phyloP scores from a whole-genome alignment of 768 basidiomycete genomes.

The Mycena capillaripes region DNA sequence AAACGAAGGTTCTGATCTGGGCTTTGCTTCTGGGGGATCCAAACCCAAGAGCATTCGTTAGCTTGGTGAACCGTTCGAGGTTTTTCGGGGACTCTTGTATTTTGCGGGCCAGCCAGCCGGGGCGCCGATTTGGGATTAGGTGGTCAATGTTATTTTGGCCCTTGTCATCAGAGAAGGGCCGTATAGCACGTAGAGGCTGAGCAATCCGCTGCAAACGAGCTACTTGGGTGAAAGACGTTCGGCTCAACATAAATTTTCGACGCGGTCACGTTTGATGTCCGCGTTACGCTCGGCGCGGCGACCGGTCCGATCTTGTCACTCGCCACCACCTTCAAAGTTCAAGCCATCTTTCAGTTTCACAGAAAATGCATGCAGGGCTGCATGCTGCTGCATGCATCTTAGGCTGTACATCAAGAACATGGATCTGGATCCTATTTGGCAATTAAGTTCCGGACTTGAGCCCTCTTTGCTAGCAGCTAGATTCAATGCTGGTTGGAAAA shows the following conservation, averaged over 20 bases:
- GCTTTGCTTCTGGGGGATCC: constrained; percentile 23
- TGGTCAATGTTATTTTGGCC: constrained; percentile 10
- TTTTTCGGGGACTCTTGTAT: constrained; percentile 29
- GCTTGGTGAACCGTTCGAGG: constrained; percentile 29
- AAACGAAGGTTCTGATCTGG: constrained; percentile 57
- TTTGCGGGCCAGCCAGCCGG: constrained; percentile 34
- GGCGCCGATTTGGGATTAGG: constrained; percentile 23
- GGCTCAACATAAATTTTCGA: constrained; percentile 15
- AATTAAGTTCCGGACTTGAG: too few species aligned
- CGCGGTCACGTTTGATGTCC: constrained; percentile 10
- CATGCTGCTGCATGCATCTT: too few species aligned
- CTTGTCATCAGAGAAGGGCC: constrained; percentile 14
- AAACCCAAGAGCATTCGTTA: constrained; percentile 23
- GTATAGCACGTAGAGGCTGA: constrained; percentile 4
- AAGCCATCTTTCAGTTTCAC: too few species aligned
- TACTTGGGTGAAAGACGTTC: constrained; percentile 13
- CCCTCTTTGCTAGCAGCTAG: too few species aligned
- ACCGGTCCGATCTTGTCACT: too few species aligned
- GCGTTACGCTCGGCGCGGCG: neutral
- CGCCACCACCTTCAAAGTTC: too few species aligned
- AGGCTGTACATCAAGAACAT: too few species aligned
- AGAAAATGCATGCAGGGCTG: too few species aligned
- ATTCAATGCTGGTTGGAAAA: too few species aligned
- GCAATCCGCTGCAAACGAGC: constrained; percentile 20
- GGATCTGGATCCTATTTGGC: too few species aligned